These are phyloP conservation scores for Microbotryomycetes sp. DNA, from an alignment of 1,284 basidiomycete species.

Conservation along the genomic window DNA sequence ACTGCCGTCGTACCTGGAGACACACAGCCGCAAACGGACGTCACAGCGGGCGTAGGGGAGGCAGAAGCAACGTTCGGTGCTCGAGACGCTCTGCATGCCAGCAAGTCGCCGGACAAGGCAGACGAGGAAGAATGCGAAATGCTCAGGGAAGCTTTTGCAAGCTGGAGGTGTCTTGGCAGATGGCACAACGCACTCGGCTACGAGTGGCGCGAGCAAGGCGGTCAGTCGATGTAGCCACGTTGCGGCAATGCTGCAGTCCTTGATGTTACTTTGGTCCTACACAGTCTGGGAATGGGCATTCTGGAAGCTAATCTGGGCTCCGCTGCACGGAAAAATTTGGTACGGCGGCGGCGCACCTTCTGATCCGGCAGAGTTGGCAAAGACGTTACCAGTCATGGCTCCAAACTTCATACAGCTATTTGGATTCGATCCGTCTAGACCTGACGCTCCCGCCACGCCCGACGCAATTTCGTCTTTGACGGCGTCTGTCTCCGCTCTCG, in stretches of 20 bases:
- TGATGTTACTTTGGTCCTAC: not conserved
- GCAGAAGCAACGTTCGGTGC: not conserved
- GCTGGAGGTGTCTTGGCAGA: constrained; percentile 33
- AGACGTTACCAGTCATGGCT: constrained; percentile 38
- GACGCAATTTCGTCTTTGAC: constrained; percentile 20
- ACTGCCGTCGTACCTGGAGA: not conserved
- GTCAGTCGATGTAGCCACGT: constrained; percentile 9
- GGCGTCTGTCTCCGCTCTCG: constrained; percentile 5
- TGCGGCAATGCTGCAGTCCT: not conserved
- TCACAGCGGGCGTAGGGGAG: not conserved
- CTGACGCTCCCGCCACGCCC: constrained; percentile 7
- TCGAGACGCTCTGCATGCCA: too few relatives aligned
- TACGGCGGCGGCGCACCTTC: constrained; percentile 35
- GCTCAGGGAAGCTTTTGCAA: constrained; percentile 40
- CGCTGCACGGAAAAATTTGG: constrained; percentile 29
- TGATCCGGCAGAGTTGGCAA: constrained; percentile 37
- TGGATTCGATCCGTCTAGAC: constrained; percentile 28
- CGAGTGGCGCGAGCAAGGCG: constrained; percentile 49
- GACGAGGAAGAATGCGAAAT: constrained; percentile 41
- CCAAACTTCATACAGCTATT: constrained; percentile 40
- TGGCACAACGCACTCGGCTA: constrained; percentile 44
- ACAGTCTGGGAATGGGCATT: constrained; percentile 23
- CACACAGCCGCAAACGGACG: not conserved
- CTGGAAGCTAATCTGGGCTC: constrained; percentile 33
- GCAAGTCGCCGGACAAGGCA: too few relatives aligned